These are phyloP conservation scores for Vicia sativa DNA, from an alignment of 306 rosid species.

Conservation along the genomic window DNA sequence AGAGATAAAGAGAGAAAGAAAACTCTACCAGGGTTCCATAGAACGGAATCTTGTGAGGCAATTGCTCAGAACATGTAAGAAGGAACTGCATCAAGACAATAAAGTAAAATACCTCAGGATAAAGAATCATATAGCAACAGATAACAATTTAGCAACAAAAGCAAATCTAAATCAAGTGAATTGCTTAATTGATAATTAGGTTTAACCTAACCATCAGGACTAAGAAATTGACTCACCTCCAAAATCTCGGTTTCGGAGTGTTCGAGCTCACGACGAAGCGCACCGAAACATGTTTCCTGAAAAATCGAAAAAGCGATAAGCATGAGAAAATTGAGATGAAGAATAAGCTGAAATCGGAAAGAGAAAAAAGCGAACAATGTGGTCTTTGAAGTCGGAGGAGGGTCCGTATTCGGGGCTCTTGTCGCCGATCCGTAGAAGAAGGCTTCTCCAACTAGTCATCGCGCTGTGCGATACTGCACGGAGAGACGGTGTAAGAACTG, in stretches of 20 bases:
- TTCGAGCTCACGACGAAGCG: constrained; percentile 84
- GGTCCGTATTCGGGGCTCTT: constrained; percentile 78
- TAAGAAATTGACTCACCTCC: constrained; percentile 44
- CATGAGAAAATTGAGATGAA: background rate
- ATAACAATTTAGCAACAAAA: background rate
- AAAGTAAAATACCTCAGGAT: constrained; percentile 25
- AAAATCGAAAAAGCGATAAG: constrained; percentile 30
- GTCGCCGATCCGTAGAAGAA: constrained; percentile 95
- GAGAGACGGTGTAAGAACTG: background rate
- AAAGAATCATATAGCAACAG: background rate
- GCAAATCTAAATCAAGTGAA: background rate
- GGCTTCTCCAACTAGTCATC: constrained; percentile 81
- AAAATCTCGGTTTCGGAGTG: constrained; percentile 65
- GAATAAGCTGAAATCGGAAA: background rate
- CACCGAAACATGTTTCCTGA: constrained; percentile 86
- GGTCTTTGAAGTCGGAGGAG: constrained; percentile 84
- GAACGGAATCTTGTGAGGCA: constrained; percentile 91
- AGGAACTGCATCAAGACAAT: constrained; percentile 67
- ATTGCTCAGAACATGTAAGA: constrained; percentile 74
- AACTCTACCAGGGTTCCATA: constrained; percentile 82
- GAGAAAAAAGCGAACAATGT: constrained; percentile 57
- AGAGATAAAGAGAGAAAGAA: constrained; percentile 11
- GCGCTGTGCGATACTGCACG: constrained; percentile 1
- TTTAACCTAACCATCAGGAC: constrained; percentile 28
- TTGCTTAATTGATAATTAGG: background rate